Evolutionary conservation across 192 early-diverging fungal species (phyloP), one percentile per base, ranked within the genome.

Genomic region (Rhizoclosmatium sp.): DNA sequence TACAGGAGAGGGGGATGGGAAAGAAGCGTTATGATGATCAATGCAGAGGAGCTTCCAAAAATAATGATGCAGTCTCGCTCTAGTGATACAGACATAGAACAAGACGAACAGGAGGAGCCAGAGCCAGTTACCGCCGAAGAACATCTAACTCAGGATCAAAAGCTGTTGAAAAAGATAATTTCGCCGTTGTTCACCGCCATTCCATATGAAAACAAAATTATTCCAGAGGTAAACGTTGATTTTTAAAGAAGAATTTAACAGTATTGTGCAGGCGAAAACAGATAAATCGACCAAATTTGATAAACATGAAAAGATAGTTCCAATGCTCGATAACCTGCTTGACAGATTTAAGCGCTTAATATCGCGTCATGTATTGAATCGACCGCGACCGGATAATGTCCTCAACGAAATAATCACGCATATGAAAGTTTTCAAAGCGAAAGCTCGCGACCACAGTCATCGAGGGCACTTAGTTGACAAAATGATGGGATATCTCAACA

Each of bases 131-230:
- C 21, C 39, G 14, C 42, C 12, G 67, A 69, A 14, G 45, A 46
- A 21, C 12, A 45, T 2, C n/a, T 47, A 19, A n/a, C 59, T 23
- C 46, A 61, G 4, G 73, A 75, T 7, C 41, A 45, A 64, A 59
- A 64, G 40, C 59, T 75, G 23, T 45, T 75, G 23, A n/a, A 60
- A 19, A 61, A 75, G 46, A 7, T 75, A 23, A 45, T 40, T 16
- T 45, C 44, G 2, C 54, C 54, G 5, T 4, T 75, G 9, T 47
- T 75, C 41, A 45, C 61, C 16, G 16, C 73, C 42, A 61, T 75
- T 65, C 73, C 73, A 7, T 75, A 75, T 1, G 73, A 75, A 61
- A 75, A 75, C 60, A 59, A 61, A 47, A 47, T 75, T 23, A 4
- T 65, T 31, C 46, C 16, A 75, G 7, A 47, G 39, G 67, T 69